Evolutionary conservation across 2,329 filamentous ascomycete genomes (phyloP), one percentile per base, ranked within the genome.

Genomic region (Cercospora janseana): DNA sequence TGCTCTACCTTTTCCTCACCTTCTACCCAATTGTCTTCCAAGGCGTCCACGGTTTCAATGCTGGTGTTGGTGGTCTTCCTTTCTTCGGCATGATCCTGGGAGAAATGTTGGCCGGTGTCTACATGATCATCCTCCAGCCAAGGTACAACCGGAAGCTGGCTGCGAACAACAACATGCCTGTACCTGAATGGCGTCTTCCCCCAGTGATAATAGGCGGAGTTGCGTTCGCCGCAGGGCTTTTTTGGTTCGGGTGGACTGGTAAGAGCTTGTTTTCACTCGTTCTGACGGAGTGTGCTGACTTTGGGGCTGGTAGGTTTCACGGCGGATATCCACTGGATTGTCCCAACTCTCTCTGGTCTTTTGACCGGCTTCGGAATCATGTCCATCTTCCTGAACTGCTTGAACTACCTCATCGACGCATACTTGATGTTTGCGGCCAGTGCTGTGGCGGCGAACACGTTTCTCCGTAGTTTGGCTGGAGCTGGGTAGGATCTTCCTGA

Each of bases 1-100:
- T 93, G 0, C 79, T 95, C 1, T 95, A 93, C 64, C 82, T 92
- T 20, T 93, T 93, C 73, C 76, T 95, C 45, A 91, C 88, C 0
- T 87, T 88, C 1, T 94, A 94, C 61, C 85, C 87, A 0, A 79
- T 93, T 35, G 86, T 94, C 40, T 95, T 93, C 71, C 75, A 85
- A 54, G 66, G 70, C 2, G 76, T 90, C 4, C 86, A 95, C 67
- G 77, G 79, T 58, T 85, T 92, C 73, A 80, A 72, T 26, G 63
- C 77, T 1, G 90, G 90, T 49, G 70, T 87, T 13, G 79, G 83
- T 3, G 90, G 89, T 1, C 76, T 95, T 4, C 83, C 88, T 4
- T 95, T 90, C 68, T 88, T 95, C 61, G 90, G 89, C 47, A 88
- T 95, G 56, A 60, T 68, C 20, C 21, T 63, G 4, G 66, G 65